These are phyloP conservation scores for Entomophthora muscae DNA, from an alignment of 371 early-diverging fungal genomes.

Conservation along the genomic window DNA sequence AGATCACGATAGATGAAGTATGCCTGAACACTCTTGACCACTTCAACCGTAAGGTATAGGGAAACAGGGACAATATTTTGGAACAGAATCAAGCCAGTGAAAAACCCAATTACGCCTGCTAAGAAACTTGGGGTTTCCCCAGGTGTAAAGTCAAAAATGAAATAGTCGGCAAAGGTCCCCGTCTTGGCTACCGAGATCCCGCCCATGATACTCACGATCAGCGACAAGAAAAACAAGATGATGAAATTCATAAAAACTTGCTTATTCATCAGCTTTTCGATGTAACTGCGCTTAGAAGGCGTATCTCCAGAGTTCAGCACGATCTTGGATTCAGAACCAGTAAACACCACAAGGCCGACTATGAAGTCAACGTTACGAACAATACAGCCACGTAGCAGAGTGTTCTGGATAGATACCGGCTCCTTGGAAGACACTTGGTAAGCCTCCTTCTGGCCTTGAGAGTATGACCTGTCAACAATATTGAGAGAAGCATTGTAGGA, in stretches of 20 bases:
- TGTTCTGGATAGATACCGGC: conserved; percentile 56
- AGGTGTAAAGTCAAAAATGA: background rate
- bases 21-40: conserved; percentile 56
- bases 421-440: conserved; percentile 16
- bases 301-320: conserved; percentile 70
- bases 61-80: conserved; percentile 95
- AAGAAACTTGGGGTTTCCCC: background rate
- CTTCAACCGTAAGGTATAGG: conserved; percentile 90
- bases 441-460: conserved; percentile 13
- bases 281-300: conserved; percentile 70
- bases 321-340: conserved; percentile 86
- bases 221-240: background rate
- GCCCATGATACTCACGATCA: background rate
- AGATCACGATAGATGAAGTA: conserved; percentile 57
- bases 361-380: conserved; percentile 77
- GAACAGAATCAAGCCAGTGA: conserved; percentile 70
- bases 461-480: conserved; percentile 34
- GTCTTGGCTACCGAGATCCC: background rate
- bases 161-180: background rate
- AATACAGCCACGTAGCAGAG: conserved; percentile 78
- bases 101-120: conserved; percentile 23
- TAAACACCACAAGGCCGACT: conserved; percentile 67
- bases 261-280: conserved; percentile 75
- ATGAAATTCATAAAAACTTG: conserved; percentile 28
- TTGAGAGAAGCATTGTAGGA: conserved; percentile 68